Conservation (phyloP, 192 early-diverging fungal species). For the Backusella westeae region DNA sequence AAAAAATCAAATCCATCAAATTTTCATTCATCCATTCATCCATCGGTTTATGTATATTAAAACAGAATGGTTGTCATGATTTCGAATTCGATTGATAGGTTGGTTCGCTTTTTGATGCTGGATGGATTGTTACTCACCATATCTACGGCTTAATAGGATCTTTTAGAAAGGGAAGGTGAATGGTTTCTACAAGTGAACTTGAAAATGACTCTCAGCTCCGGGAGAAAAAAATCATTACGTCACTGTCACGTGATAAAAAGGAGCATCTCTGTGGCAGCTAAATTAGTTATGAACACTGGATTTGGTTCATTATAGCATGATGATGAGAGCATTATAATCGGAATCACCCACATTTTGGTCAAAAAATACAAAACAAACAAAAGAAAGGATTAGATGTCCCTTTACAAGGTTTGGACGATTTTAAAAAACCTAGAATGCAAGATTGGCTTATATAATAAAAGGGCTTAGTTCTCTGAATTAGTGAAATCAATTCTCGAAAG, state of each 20-base stretch:
- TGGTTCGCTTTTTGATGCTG: neutral
- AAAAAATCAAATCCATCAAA: neutral
- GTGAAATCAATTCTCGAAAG: too few species aligned
- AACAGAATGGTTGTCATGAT: neutral
- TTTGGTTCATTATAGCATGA: too few species aligned
- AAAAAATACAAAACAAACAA: too few species aligned
- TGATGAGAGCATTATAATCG: too few species aligned
- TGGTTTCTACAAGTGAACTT: neutral
- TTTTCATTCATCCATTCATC: neutral
- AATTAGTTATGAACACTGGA: too few species aligned
- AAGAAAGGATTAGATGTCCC: too few species aligned
- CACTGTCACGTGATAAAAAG: neutral
- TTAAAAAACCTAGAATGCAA: too few species aligned
- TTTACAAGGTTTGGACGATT: too few species aligned
- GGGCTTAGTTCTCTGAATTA: too few species aligned
- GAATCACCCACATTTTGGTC: too few species aligned
- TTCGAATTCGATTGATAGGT: neutral
- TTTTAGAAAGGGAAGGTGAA: slow-evolving; percentile 8
- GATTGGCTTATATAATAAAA: too few species aligned
- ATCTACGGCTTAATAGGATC: slow-evolving; percentile 1
- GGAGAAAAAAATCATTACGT: neutral
- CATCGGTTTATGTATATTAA: neutral
- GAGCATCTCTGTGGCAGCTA: too few species aligned
- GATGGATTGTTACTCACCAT: neutral
- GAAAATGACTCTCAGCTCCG: neutral